These are phyloP conservation scores for Styphnolobium japonicum DNA, from an alignment of 306 rosid genomes.

Conservation along the genomic window DNA sequence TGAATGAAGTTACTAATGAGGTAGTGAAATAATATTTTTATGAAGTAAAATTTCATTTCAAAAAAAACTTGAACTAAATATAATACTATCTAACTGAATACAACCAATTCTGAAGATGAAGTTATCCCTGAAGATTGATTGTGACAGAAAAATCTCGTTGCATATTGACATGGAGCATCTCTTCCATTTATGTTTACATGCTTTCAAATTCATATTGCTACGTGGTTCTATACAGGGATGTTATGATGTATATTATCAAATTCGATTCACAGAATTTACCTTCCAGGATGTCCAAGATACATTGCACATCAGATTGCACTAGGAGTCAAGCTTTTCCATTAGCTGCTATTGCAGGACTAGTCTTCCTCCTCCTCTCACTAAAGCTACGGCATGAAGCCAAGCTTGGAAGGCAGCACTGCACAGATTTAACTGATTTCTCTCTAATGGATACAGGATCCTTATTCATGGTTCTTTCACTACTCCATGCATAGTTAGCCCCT, in stretches of 20 bases:
- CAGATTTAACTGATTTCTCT: constrained; percentile 48
- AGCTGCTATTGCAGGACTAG: constrained; percentile 59
- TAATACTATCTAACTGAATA: background rate
- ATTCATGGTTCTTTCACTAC: constrained; percentile 61
- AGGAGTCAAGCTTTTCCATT: constrained; percentile 39
- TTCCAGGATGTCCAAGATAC: background rate
- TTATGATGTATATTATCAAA: constrained; percentile 38
- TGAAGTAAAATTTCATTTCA: background rate
- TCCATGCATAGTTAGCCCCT: constrained; percentile 42
- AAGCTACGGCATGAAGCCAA: constrained; percentile 68
- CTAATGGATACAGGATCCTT: constrained; percentile 26
- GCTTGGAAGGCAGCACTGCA: constrained; percentile 78
- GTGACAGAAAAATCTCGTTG: constrained; percentile 13
- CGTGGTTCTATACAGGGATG: constrained; percentile 33
- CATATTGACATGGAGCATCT: constrained; percentile 12
- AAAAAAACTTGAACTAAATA: background rate
- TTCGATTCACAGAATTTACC: constrained; percentile 4
- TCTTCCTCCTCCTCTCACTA: constrained; percentile 69
- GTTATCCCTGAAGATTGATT: background rate
- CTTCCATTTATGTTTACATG: constrained; percentile 22
- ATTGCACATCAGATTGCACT: background rate
- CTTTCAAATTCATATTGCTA: constrained; percentile 31
- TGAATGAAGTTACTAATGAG: background rate
- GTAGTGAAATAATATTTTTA: background rate
- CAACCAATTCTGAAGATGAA: background rate